A percentile compares a stretch with the other conserved stretches of the same genome.
These are phyloP conservation scores for Aspergillus sp. DNA, from an alignment of 2,329 filamentous ascomycete species.

Conservation along the genomic window DNA sequence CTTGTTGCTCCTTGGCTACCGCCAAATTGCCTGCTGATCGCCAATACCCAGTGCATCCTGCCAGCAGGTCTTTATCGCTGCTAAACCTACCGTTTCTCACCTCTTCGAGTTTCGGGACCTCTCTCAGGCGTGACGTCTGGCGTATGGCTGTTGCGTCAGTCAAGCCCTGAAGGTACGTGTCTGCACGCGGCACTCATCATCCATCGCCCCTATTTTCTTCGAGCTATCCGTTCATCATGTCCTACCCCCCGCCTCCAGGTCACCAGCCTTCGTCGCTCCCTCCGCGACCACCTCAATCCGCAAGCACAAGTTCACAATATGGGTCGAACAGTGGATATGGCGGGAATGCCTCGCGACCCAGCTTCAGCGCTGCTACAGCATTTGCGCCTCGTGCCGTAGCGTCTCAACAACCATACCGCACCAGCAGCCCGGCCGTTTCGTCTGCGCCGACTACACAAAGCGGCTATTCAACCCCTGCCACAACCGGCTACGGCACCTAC, in stretches of 20 bases:
- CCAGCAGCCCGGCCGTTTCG: constrained; percentile 38
- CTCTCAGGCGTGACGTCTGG: constrained; percentile 37
- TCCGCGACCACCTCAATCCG: constrained; percentile 69
- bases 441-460: constrained; percentile 34
- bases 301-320: constrained; percentile 37
- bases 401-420: constrained; percentile 40
- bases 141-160: constrained; percentile 35
- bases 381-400: constrained; percentile 63
- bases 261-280: constrained; percentile 64
- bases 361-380: constrained; percentile 50
- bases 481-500: constrained; percentile 40
- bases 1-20: no score
- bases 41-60: no score
- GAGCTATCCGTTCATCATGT: constrained; percentile 63
- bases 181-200: constrained; percentile 31
- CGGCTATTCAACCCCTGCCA: constrained; percentile 39
- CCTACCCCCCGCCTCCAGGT: constrained; percentile 84
- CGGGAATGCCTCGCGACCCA: constrained; percentile 27
- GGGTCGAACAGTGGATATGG: constrained; percentile 34
- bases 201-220: constrained; percentile 29
- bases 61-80: no score
- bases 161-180: constrained; percentile 46
- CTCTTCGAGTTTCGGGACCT: constrained; percentile 15
- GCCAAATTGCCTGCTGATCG: no score
- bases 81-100: background rate